A percentile compares a stretch with the other conserved stretches of the same genome.
These are phyloP conservation scores for Phytophthora palmivora DNA, from an alignment of 352 stramenopile genomes.

Conservation along the genomic window DNA sequence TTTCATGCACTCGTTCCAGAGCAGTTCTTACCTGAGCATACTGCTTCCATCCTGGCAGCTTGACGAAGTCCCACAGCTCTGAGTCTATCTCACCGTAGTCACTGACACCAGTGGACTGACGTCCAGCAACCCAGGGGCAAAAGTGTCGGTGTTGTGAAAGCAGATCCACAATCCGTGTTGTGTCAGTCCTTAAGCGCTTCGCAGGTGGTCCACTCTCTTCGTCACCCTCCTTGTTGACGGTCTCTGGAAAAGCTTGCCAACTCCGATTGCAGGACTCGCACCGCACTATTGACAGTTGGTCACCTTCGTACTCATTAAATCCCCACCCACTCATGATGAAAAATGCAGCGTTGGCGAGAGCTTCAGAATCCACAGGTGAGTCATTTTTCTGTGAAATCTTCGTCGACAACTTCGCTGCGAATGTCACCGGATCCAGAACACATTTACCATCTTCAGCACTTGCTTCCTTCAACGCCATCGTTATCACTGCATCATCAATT, in stretches of 20 bases:
- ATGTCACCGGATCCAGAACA: constrained; percentile 8
- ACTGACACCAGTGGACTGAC: constrained; percentile 22
- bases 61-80: constrained; percentile 35
- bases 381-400: constrained; percentile 14
- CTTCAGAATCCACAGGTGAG: constrained; percentile 11
- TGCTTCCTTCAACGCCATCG: constrained; percentile 29
- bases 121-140: constrained; percentile 57
- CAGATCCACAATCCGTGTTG: constrained; percentile 10
- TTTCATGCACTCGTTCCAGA: not conserved
- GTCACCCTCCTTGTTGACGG: not conserved
- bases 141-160: constrained; percentile 62
- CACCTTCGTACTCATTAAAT: constrained; percentile 23
- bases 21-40: constrained; percentile 45
- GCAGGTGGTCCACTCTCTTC: constrained; percentile 22
- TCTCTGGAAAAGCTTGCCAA: constrained; percentile 24
- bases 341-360: constrained; percentile 37
- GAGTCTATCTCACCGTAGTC: constrained; percentile 32
- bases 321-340: constrained; percentile 55
- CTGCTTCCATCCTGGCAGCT: constrained; percentile 46
- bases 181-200: constrained; percentile 45
- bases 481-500: constrained; percentile 13
- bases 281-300: constrained; percentile 18
- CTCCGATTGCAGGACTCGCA: constrained; percentile 60
- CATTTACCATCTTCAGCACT: not conserved
- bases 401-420: constrained; percentile 23